phyloP scores from a whole-genome alignment of 1,284 basidiomycete genomes.

The Cryptococcus sp. region DNA sequence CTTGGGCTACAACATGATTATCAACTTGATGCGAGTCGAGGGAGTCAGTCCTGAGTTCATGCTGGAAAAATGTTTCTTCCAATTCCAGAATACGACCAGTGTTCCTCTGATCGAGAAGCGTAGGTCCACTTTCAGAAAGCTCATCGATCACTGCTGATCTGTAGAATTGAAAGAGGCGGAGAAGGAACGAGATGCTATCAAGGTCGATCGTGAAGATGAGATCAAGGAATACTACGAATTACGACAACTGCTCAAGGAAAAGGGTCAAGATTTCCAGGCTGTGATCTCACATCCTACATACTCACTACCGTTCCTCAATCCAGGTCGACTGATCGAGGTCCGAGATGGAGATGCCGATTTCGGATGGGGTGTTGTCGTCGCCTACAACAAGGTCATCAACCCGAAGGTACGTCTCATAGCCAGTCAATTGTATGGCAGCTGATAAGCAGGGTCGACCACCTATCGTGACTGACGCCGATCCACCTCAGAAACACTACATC shows the following conservation, averaged over 20 bases:
- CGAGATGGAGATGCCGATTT: conserved; percentile 84
- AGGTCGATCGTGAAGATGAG: conserved; percentile 75
- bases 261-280: conserved; percentile 76
- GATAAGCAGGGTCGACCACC: conserved; percentile 29
- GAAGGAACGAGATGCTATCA: conserved; percentile 60
- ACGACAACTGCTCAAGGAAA: conserved; percentile 83
- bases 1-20: conserved; percentile 97
- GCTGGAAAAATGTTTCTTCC: conserved; percentile 96
- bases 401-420: conserved; percentile 50
- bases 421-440: too few relatives aligned
- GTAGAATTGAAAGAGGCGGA: conserved; percentile 75
- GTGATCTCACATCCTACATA: conserved; percentile 95
- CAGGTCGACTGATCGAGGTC: conserved; percentile 85
- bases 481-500: conserved; percentile 86
- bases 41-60: conserved; percentile 98
- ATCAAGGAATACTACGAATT: conserved; percentile 89
- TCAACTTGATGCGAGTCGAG: conserved; percentile 98
- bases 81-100: conserved; percentile 90
- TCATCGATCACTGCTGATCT: conserved; percentile 2
- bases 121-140: conserved; percentile 46
- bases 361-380: conserved; percentile 92
- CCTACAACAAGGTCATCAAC: conserved; percentile 67
- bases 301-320: conserved; percentile 85
- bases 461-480: conserved; percentile 53
- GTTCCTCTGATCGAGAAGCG: conserved; percentile 84